These are phyloP conservation scores for Lobosporangium transversale DNA, from an alignment of 192 early-diverging fungal species.

Conservation along the genomic window DNA sequence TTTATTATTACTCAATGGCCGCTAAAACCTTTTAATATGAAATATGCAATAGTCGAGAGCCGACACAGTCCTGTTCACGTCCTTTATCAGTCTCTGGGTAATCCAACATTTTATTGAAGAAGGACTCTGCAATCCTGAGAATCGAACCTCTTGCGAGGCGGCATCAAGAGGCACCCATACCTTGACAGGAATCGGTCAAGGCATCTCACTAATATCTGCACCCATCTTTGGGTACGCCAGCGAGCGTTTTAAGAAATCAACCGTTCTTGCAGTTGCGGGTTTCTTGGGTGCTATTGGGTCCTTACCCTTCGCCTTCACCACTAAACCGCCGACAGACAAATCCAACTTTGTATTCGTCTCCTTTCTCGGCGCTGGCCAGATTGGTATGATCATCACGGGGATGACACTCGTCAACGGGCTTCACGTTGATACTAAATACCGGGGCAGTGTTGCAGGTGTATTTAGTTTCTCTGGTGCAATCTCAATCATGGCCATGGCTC, in stretches of 20 bases:
- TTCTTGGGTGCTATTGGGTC: slow-evolving; percentile 63
- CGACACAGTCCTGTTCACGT: slow-evolving; percentile 74
- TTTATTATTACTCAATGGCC: background rate
- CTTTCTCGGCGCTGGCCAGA: slow-evolving; percentile 62
- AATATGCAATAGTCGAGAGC: slow-evolving; percentile 58
- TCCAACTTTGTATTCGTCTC: slow-evolving; percentile 55
- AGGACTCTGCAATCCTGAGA: slow-evolving; percentile 63
- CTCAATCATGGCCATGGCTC: slow-evolving; percentile 71
- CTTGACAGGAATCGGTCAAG: slow-evolving; percentile 71
- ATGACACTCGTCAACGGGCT: slow-evolving; percentile 68
- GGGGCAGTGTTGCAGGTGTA: slow-evolving; percentile 72
- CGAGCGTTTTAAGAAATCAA: slow-evolving; percentile 48
- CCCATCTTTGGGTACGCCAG: slow-evolving; percentile 63
- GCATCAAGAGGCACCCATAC: slow-evolving; percentile 38
- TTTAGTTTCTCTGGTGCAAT: slow-evolving; percentile 70
- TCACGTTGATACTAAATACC: slow-evolving; percentile 56
- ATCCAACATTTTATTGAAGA: slow-evolving; percentile 64
- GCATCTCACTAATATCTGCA: slow-evolving; percentile 67
- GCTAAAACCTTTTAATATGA: background rate
- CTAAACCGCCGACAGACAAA: slow-evolving; percentile 53
- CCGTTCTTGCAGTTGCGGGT: slow-evolving; percentile 51
- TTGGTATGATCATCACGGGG: slow-evolving; percentile 73
- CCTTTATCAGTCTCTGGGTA: slow-evolving; percentile 75
- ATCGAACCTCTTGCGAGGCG: slow-evolving; percentile 24
- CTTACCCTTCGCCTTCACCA: slow-evolving; percentile 58